Conservation (phyloP, 1,284 basidiomycete species). For the Xanthoconium separans region DNA sequence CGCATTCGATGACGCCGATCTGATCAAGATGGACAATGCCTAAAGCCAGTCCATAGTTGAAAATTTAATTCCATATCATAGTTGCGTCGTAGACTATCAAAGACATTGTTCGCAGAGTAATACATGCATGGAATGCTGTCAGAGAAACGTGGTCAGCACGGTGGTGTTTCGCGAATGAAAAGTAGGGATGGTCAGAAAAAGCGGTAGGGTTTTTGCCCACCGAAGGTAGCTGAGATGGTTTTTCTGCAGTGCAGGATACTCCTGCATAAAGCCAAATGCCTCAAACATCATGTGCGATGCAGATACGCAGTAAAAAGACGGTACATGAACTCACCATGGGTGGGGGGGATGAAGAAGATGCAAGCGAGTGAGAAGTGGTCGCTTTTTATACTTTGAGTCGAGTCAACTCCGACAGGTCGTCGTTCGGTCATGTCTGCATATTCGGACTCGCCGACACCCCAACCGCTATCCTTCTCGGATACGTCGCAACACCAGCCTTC, state of each 20-base stretch:
- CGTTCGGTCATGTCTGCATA: conserved; percentile 30
- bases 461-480: conserved; percentile 23
- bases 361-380: background rate
- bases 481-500: conserved; percentile 19
- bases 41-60: conserved; percentile 1
- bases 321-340: conserved; percentile 12
- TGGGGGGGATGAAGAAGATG: background rate
- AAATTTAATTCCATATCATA: too few relatives aligned
- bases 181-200: conserved; percentile 41
- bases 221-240: conserved; percentile 64
- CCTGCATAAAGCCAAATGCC: conserved; percentile 89
- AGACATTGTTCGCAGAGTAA: background rate
- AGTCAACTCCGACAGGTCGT: conserved; percentile 30
- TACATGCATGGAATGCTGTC: conserved; percentile 4
- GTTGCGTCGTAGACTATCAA: background rate
- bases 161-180: background rate
- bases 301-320: background rate
- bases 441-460: conserved; percentile 33
- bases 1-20: conserved; percentile 45
- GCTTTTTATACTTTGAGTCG: conserved; percentile 26
- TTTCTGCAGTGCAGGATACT: conserved; percentile 56
- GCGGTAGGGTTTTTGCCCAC: conserved; percentile 42
- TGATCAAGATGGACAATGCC: conserved; percentile 57
- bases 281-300: conserved; percentile 70
- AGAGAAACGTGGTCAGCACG: conserved; percentile 8